These are phyloP conservation scores for Rhizoclosmatium globosum DNA, from an alignment of 192 early-diverging fungal genomes.

Conservation along the genomic window DNA sequence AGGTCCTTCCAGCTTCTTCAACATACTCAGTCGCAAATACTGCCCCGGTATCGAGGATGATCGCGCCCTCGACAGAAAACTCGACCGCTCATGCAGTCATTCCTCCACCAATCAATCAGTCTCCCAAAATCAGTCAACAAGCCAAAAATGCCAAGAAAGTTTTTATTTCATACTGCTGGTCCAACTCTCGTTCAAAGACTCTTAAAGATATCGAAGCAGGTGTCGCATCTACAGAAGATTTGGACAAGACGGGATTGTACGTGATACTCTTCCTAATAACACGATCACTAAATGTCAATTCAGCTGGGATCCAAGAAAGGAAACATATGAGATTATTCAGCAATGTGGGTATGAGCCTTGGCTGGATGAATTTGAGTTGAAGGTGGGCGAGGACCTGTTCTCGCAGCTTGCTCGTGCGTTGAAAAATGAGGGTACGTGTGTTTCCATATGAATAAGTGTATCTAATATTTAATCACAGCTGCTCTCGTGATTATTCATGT, in stretches of 20 bases:
- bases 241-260: background rate
- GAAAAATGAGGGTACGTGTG: slow-evolving; percentile 11
- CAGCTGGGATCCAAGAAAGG: slow-evolving; percentile 21
- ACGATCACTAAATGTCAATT: too few relatives aligned
- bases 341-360: slow-evolving; percentile 12
- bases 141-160: slow-evolving; percentile 5
- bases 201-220: background rate
- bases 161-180: slow-evolving; percentile 29
- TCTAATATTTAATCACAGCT: background rate
- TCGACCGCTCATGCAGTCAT: background rate
- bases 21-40: background rate
- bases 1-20: too few relatives aligned
- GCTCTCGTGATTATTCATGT: slow-evolving; percentile 19
- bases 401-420: background rate
- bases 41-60: background rate
- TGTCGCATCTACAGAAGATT: background rate
- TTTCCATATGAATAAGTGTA: too few relatives aligned
- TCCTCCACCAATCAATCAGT: background rate
- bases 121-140: background rate
- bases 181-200: slow-evolving; percentile 19
- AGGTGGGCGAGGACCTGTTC: slow-evolving; percentile 3
- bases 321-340: slow-evolving; percentile 10
- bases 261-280: too few relatives aligned
- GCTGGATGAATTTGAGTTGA: slow-evolving; percentile 27
- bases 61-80: background rate